Base-by-base conservation (phyloP, 768 basidiomycete genomes). In the Calocybe indica region DNA sequence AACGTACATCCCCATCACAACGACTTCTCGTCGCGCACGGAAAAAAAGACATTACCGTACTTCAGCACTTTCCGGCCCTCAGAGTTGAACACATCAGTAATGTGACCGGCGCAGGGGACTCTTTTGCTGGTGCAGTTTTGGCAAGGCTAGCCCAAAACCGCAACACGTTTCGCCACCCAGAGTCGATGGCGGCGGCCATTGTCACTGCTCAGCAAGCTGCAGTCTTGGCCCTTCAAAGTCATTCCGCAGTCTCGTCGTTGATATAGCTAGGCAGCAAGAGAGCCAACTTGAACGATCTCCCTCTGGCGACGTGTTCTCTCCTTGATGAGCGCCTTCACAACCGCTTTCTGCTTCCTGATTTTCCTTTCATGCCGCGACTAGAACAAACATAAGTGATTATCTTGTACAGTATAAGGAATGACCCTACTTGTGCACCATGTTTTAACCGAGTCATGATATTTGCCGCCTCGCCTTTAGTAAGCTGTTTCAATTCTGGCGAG, bases 21-120 rank as follows among this genome's bases (percentile, higher is more conserved):
- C 77, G 84, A 35, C 69, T 66, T 40, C 64, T 88, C 30, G 66
- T 88, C 11, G 73, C 73, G 14, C 74, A 67, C 28, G 79, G 78
- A 6, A 64, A 65, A 15, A 61, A 62, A 6, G 75, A 79, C 48
- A 64, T 76, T 4, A 59, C 91, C 6, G 73, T 88, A 5, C 40
- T 94, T 30, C 80, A 82, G 37, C 87, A 93, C 60, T 92, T 86
- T 61, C 79, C 88, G 8, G 73, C 89, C 6, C 55, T 75, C 12
- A 59, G 63, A 1, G 52, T 69, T 11, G 65, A 77, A 7, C 57
- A 50, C 3, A 55, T 79, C 5, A 66, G 84, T 14, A 93, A 85
- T 54, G 89, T 91, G 7, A 97, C 94, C 0, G 95, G 95, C 1
- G 93, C 90, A 1, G 94, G 94, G 0, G 94, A 97, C 65, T 85